phyloP scores from a whole-genome alignment of 1,139 yeast species.

The Protomyces inouyei region DNA sequence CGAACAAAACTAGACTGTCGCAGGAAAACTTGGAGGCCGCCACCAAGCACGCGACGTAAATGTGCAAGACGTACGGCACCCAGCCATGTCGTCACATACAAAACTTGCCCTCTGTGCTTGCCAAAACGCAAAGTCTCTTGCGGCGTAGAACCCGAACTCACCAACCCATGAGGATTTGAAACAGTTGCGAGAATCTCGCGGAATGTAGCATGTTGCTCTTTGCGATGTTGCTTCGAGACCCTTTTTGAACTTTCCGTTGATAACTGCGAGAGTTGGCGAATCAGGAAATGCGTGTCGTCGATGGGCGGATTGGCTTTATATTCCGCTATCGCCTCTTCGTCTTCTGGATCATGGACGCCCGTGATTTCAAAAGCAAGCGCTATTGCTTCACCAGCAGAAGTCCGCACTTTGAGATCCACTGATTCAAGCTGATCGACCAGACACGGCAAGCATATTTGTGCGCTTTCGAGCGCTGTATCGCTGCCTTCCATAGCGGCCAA shows the following conservation, averaged over 20 bases:
- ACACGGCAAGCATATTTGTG: slow-evolving; percentile 30
- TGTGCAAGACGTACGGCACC: slow-evolving; percentile 31
- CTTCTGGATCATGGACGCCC: slow-evolving; percentile 30
- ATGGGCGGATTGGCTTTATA: slow-evolving; percentile 28
- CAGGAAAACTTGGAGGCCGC: slow-evolving; percentile 34
- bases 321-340: slow-evolving; percentile 27
- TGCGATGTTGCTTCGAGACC: slow-evolving; percentile 32
- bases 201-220: slow-evolving; percentile 33
- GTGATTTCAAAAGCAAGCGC: slow-evolving; percentile 33
- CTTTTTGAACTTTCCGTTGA: slow-evolving; percentile 33
- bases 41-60: slow-evolving; percentile 31
- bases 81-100: slow-evolving; percentile 33
- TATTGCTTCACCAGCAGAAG: slow-evolving; percentile 34
- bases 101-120: slow-evolving; percentile 21
- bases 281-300: slow-evolving; percentile 32
- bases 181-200: slow-evolving; percentile 34
- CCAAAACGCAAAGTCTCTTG: slow-evolving; percentile 28
- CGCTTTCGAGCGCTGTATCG: slow-evolving; percentile 27
- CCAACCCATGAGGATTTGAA: slow-evolving; percentile 16
- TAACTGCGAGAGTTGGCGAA: slow-evolving; percentile 29
- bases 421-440: slow-evolving; percentile 35
- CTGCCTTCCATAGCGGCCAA: slow-evolving; percentile 24
- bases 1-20: slow-evolving; percentile 31
- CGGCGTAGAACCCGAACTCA: slow-evolving; percentile 20
- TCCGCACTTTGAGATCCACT: slow-evolving; percentile 30